phyloP scores from a whole-genome alignment of 208 protist species.

The Herpetomonas tarakana region DNA sequence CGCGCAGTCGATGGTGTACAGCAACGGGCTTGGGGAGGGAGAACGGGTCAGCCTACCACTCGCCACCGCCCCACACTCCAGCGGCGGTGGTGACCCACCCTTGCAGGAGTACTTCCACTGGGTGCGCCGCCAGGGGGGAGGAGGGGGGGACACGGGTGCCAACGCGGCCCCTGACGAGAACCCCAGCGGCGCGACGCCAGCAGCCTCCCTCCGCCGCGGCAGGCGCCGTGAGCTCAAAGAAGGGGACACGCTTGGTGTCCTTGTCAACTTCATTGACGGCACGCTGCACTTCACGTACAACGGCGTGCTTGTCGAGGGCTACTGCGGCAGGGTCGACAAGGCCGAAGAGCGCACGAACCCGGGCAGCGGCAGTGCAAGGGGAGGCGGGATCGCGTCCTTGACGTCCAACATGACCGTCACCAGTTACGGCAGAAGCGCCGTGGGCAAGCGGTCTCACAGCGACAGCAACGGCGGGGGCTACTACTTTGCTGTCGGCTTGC shows the following conservation, averaged over 20 bases:
- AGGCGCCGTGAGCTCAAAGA: slow-evolving; percentile 21
- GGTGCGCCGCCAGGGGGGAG: neutral
- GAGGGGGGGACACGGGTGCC: slow-evolving; percentile 8
- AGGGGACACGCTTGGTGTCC: slow-evolving; percentile 62
- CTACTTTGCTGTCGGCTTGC: slow-evolving; percentile 63
- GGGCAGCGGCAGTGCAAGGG: too few species aligned
- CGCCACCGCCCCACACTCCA: slow-evolving; percentile 8
- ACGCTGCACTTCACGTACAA: slow-evolving; percentile 74
- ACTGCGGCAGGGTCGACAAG: neutral
- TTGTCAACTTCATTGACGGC: slow-evolving; percentile 61
- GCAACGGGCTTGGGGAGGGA: slow-evolving; percentile 37
- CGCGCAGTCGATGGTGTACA: slow-evolving; percentile 57
- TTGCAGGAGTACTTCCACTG: neutral
- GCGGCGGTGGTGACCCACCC: neutral
- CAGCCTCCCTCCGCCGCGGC: too few species aligned
- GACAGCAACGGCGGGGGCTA: slow-evolving; percentile 20
- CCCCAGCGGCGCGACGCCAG: neutral
- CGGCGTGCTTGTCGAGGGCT: slow-evolving; percentile 10
- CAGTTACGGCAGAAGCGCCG: too few species aligned
- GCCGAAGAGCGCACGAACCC: neutral
- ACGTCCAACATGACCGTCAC: neutral
- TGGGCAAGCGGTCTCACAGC: neutral
- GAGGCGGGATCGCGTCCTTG: too few species aligned
- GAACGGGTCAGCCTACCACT: slow-evolving; percentile 39
- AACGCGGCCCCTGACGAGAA: neutral